Percentiles rank a stretch among this genome's conserved stretches.
Conservation (phyloP, 1,284 basidiomycete species). For the Crucibulum cyathiforme region DNA sequence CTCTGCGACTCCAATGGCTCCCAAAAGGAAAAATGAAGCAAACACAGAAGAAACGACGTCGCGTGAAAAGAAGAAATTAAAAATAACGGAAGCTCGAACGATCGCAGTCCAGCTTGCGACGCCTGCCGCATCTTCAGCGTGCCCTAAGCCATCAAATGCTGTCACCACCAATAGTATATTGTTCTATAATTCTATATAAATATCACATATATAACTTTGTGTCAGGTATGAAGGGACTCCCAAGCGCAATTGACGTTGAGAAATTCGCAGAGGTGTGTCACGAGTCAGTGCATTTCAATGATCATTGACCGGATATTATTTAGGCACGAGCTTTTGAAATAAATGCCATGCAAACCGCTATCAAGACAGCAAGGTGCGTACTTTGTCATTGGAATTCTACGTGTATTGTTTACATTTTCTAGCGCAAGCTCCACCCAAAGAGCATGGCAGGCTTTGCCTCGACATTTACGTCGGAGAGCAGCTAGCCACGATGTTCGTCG, state of each 20-base stretch:
- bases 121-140: constrained; percentile 18
- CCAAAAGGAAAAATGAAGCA: constrained; percentile 57
- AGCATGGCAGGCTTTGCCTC: constrained; percentile 89
- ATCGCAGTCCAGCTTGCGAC: constrained; percentile 63
- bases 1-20: constrained; percentile 43
- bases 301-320: neutral
- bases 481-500: constrained; percentile 92
- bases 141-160: constrained; percentile 46
- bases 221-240: constrained; percentile 65
- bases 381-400: neutral
- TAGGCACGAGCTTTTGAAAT: constrained; percentile 90
- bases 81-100: constrained; percentile 65
- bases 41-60: constrained; percentile 45
- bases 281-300: constrained; percentile 3
- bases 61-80: constrained; percentile 72
- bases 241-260: constrained; percentile 83
- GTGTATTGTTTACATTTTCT: constrained; percentile 18
- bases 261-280: constrained; percentile 77
- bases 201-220: neutral
- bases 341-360: constrained; percentile 83
- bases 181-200: neutral
- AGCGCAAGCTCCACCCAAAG: constrained; percentile 73
- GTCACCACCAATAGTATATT: constrained; percentile 42
- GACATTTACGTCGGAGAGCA: constrained; percentile 87
- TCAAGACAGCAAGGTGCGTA: constrained; percentile 76